Conservation (phyloP, 2,329 filamentous ascomycete species). For the Pestalotiopsis sp. region DNA sequence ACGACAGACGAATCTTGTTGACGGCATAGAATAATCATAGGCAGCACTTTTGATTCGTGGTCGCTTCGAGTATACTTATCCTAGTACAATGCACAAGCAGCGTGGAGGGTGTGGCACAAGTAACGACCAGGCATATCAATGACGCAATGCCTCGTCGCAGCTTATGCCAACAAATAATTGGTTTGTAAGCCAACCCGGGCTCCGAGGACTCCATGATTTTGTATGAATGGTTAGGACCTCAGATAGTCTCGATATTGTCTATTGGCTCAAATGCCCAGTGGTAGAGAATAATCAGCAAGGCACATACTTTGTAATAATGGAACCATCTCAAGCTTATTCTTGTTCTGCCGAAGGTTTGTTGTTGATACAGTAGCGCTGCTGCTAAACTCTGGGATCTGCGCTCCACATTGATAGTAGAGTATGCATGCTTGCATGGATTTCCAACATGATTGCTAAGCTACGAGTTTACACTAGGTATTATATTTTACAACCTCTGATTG, state of each 20-base stretch:
- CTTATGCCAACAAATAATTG: background rate
- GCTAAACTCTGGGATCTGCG: background rate
- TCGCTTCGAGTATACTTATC: background rate
- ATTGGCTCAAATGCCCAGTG: background rate
- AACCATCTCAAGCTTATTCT: background rate
- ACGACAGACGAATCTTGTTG: background rate
- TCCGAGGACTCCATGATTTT: background rate
- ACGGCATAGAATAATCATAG: background rate
- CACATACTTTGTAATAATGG: background rate
- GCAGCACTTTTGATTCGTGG: background rate
- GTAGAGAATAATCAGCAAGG: background rate
- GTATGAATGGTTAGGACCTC: background rate
- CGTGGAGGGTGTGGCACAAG: background rate
- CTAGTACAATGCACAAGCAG: background rate
- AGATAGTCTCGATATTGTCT: background rate
- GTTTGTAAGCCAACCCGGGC: background rate
- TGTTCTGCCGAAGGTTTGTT: background rate
- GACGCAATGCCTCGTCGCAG: background rate
- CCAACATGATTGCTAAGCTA: background rate
- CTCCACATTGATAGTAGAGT: background rate
- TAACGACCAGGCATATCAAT: background rate
- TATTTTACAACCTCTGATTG: background rate
- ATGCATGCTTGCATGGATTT: background rate
- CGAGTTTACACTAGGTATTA: background rate
- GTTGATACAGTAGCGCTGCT: background rate